Base-by-base conservation (phyloP, 2,329 filamentous ascomycete genomes). In the Hypomyces perniciosus region DNA sequence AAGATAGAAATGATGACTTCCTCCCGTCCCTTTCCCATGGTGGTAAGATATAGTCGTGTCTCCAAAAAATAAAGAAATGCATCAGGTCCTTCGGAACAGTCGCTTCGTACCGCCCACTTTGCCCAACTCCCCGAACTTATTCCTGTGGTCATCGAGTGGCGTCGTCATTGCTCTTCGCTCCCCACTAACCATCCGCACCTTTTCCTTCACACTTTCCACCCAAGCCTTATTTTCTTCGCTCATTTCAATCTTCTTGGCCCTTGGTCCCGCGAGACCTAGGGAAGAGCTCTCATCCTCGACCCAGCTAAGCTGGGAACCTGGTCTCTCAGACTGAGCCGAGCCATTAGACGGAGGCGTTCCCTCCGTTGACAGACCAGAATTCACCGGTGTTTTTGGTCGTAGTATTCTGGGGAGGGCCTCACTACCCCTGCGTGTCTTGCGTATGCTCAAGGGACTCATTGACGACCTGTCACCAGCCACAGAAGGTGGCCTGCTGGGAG, bases 171-270 rank as follows among this genome's bases (percentile, higher is more conserved):
- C 39, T 33, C 67, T 68, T 44, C 68, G 70, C 64, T 83, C 83
- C 50, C 79, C 79, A 61, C 84, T 88, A 54, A 83, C 86, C 43
- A 83, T 77, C 53, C 85, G 80, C 38, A 90, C 88, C 63, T 88
- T 86, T 62, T 88, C 85, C 70, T 90, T 85, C 72, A 93, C 86
- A 55, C 83, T 88, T 66, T 91, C 85, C 8, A 93, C 86, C 88
- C 88, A 93, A 37, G 84, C 83, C 52, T 82, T 76, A 62, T 85
- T 88, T 67, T 90, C 84, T 50, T 84, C 82, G 50, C 83, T 87
- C 70, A 83, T 86, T 63, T 76, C 79, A 6, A 80, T 77, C 57
- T 78, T 80, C 65, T 81, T 85, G 34, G 78, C 75, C 43, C 78
- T 81, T 1, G 86, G 86, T 0, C 87, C 87, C 0, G 86, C 85